A percentile compares a stretch with the other conserved stretches of the same genome.
Evolutionary conservation across 2,329 filamentous ascomycete genomes (phyloP).

Genomic region (Talaromyces verruculosus): DNA sequence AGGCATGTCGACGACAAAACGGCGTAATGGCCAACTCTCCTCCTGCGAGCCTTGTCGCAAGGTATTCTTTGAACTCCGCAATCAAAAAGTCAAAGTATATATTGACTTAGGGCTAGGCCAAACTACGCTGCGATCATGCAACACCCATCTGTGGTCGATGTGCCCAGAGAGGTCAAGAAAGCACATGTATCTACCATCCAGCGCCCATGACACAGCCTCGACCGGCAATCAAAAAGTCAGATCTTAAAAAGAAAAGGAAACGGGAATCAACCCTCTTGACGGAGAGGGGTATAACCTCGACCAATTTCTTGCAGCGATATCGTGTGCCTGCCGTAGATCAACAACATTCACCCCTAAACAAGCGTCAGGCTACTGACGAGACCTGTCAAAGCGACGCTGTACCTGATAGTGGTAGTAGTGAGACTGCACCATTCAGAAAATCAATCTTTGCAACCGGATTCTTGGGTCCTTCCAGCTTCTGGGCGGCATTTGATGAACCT

Average conservation of each 20-base stretch:
- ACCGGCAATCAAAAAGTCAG: background rate
- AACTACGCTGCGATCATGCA: conserved; percentile 29
- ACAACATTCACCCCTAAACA: background rate
- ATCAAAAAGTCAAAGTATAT: background rate
- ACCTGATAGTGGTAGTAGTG: background rate
- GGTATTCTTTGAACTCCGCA: background rate
- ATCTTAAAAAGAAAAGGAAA: conserved; percentile 16
- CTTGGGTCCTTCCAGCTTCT: conserved; percentile 27
- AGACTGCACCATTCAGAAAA: background rate
- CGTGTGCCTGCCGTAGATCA: conserved; percentile 8
- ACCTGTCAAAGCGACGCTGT: background rate
- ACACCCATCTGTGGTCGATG: conserved; percentile 26
- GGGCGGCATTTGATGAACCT: conserved; percentile 24
- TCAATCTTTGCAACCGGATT: conserved; percentile 23
- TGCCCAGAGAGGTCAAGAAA: conserved; percentile 19
- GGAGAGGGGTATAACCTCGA: conserved; percentile 13
- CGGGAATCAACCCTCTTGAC: conserved; percentile 11
- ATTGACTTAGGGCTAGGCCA: conserved; percentile 21
- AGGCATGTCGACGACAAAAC: conserved; percentile 12
- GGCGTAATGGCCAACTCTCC: conserved; percentile 23
- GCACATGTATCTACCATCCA: conserved; percentile 25
- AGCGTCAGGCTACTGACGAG: background rate
- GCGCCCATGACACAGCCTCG: conserved; percentile 23
- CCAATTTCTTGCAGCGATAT: conserved; percentile 17
- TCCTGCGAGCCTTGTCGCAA: conserved; percentile 31